Evolutionary conservation across 768 basidiomycete genomes (phyloP), one percentile per base, ranked within the genome.

Genomic region (Pleurotus citrinopileatus): DNA sequence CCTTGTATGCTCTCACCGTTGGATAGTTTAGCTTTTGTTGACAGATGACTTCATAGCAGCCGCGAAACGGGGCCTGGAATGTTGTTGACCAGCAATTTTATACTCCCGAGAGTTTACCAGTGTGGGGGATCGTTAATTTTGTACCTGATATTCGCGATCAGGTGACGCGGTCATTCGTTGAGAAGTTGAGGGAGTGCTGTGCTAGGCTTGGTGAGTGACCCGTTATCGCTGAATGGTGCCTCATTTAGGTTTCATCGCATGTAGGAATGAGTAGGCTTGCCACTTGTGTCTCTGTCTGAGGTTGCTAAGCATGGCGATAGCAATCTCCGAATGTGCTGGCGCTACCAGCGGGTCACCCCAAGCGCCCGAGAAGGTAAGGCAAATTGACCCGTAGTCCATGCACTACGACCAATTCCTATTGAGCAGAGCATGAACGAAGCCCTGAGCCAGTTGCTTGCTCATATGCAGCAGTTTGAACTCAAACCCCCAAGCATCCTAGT

Each of bases 1-100:
- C 20, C 53, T 55, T 32, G 54, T 6, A 19, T 55, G 22, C 25
- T 27, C 17, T 42, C 10, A 17, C 29, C 28, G 42, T 56, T 20
- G 3, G 10, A 1, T 53, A 42, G 29, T 28, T 12, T 10, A n/a
- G 38, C 38, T 27, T 17, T 47, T 13, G 15, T 13, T 25, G 42
- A 5, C 3, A 19, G 28, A 34, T 5, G 13, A 27, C n/a, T 28
- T 67, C 1, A 42, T 50, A 54, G 72, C 60, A 32, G 52, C 67
- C 67, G 6, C 20, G 44, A 0, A 60, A 65, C 23, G 68, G 68
- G 3, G 45, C 59, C 2, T 71, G 68, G 70, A 69, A 70, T 42
- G 55, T 65, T 19, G 36, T 65, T 17, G 57, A 56, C 3, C 42
- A 63, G 23, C 43, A 4, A 13, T 61, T 70, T 15, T 50, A 57